Evolutionary conservation across 805 yeast species (phyloP).

Genomic region (Candida multigemmis): DNA sequence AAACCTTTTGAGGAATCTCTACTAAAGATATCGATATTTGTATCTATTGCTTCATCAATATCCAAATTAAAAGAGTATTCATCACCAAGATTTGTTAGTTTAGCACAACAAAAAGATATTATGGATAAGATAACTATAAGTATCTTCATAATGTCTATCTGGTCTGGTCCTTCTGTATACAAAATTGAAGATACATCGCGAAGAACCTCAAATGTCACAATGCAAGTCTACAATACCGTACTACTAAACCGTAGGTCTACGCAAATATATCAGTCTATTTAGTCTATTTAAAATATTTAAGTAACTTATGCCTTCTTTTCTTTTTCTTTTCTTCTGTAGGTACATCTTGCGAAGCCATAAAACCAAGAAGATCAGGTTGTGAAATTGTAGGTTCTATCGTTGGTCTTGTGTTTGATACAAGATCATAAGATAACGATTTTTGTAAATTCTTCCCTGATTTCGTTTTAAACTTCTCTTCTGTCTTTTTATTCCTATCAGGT

Average conservation of each 20-base stretch:
- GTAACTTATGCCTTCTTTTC: conserved; percentile 24
- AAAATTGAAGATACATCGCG: no score
- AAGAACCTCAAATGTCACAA: background rate
- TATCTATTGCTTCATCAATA: conserved; percentile 7
- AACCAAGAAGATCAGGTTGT: conserved; percentile 22
- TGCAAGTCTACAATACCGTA: background rate
- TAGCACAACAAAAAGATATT: background rate
- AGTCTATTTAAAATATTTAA: conserved; percentile 18
- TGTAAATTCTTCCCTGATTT: conserved; percentile 4
- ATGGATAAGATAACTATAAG: no score
- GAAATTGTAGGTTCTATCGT: conserved; percentile 26
- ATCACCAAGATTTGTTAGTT: background rate
- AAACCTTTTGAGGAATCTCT: conserved; percentile 14
- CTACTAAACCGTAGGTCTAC: background rate
- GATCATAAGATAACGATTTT: conserved; percentile 33
- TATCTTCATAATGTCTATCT: no score
- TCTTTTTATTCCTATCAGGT: no score
- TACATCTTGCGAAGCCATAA: background rate
- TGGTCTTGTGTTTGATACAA: conserved; percentile 12
- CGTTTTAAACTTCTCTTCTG: conserved; percentile 4
- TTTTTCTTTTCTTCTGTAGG: conserved; percentile 8
- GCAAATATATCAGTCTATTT: background rate
- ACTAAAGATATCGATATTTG: background rate
- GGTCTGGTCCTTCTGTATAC: no score
- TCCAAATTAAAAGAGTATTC: conserved; percentile 6